Evolutionary conservation across 176 grass and related monocot species (phyloP).

Genomic region (Oryza longistaminata): DNA sequence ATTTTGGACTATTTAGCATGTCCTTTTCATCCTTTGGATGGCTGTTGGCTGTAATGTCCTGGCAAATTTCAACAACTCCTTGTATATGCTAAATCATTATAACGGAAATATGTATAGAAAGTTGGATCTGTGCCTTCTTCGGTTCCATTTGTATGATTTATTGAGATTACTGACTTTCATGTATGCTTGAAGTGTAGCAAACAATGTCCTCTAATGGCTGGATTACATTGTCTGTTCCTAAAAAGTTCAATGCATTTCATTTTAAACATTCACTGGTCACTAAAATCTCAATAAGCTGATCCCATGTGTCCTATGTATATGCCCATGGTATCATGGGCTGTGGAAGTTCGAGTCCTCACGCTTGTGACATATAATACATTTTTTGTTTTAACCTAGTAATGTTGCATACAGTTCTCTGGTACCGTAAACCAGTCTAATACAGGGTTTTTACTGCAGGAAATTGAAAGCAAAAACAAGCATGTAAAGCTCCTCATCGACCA

Average conservation of each 20-base stretch:
- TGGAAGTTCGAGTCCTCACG: background rate
- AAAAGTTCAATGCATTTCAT: background rate
- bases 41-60: background rate
- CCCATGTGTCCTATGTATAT: background rate
- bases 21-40: background rate
- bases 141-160: background rate
- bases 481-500: slow-evolving; percentile 84
- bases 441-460: slow-evolving; percentile 65
- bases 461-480: slow-evolving; percentile 80
- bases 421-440: slow-evolving; percentile 18
- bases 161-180: slow-evolving; percentile 8
- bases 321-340: background rate
- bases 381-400: too few relatives aligned
- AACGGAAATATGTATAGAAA: background rate
- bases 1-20: background rate
- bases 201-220: background rate
- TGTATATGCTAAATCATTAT: background rate
- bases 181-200: too few relatives aligned
- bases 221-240: background rate
- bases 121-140: slow-evolving; percentile 7
- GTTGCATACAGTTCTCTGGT: too few relatives aligned
- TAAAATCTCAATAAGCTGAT: background rate
- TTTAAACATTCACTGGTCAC: too few relatives aligned
- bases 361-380: background rate
- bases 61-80: background rate